Evolutionary conservation across 371 early-diverging fungal species (phyloP), one percentile per base, ranked within the genome.

Genomic region (Mortierella sp.): DNA sequence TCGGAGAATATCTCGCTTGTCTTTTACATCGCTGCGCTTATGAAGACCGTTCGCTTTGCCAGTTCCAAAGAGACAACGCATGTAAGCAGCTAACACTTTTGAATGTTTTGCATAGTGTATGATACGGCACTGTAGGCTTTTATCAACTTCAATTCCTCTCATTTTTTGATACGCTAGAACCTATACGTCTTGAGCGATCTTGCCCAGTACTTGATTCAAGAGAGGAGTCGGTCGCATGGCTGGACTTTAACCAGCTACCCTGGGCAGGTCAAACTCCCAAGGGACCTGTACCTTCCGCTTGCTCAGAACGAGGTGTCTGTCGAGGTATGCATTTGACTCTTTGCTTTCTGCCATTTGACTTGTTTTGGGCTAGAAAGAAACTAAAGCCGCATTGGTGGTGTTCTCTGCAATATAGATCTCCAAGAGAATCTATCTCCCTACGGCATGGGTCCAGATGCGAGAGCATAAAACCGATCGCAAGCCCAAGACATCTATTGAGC

Each of bases 111-210:
- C 24, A 21, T 21, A 11, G 1, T 4, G 1, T 42, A 31, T 2
- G 19, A 16, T 31, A 6, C 3, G 31, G 24, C 11, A 5, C 31
- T 0, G 21, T 24, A 3, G 68, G 10, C 9, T 3, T 58, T 60
- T 34, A 16, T 34, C 38, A 19, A 68, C 44, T 60, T 55, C 48
- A 16, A 2, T 68, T 31, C 58, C 42, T n/a, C 70, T 63, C 28
- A 31, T 47, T 57, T 38, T 74, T 26, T 28, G n/a, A 13, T 70
- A 14, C 14, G 16, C 10, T 88, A 94, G 95, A 92, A 95, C 74
- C 90, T 98, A 1, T 97, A 97, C 88, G 90, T 94, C 21, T 75
- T 97, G 57, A 93, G 95, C 84, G 99, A 98, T 76, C 84, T 98
- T 63, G 91, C 95, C 19, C 95, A 96, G 80, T 88, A 93, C 60